Base-by-base conservation (phyloP, 164 flowering plant species). In the Echeveria elegans region DNA sequence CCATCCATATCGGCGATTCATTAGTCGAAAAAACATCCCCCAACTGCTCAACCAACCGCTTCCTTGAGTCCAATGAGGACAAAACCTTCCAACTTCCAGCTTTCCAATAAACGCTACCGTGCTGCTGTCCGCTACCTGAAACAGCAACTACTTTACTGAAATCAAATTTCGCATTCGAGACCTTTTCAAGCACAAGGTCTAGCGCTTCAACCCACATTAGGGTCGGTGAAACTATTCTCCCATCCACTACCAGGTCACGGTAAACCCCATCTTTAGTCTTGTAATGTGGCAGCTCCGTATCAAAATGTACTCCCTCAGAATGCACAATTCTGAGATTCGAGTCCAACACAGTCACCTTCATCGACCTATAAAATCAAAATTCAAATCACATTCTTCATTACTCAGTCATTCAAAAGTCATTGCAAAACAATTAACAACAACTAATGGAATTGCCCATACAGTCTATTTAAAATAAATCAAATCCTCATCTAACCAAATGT, bases 121-220 rank as follows among this genome's bases (percentile, higher is more conserved):
- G 97, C 66, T 94, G 99, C 83, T 94, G 99, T 26, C 90, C 97
- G 47, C 99, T 92, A 9, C 97, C 99, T 34, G 99, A 94, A 67
- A 94, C 73, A 48, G 99, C 96, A 53, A 73, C 80, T 65, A 92
- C 67, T 68, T 76, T 92, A 21, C 79, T 81, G 34, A 89, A 87
- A 72, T 92, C 96, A 62, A 94, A 63, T 5, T 75, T 78, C 0
- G 86, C 73, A 59, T 79, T 80, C 0, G 75, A 68, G 15, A 94
- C 79, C 68, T 82, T 89, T 6, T 77, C 71, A 41, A 94, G 86
- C 9, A 92, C 66, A 38, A 87, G 82, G 50, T 92, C 97, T 37
- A 94, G 75, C 66, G 99, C 96, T 66, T 92, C 97, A 23, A 92
- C 90, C 97, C 97, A 92, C 97, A 94, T 91, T 66, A 88, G 53